Evolutionary conservation across 2,329 filamentous ascomycete species (phyloP).

Genomic region (Colletotrichum falcatum): DNA sequence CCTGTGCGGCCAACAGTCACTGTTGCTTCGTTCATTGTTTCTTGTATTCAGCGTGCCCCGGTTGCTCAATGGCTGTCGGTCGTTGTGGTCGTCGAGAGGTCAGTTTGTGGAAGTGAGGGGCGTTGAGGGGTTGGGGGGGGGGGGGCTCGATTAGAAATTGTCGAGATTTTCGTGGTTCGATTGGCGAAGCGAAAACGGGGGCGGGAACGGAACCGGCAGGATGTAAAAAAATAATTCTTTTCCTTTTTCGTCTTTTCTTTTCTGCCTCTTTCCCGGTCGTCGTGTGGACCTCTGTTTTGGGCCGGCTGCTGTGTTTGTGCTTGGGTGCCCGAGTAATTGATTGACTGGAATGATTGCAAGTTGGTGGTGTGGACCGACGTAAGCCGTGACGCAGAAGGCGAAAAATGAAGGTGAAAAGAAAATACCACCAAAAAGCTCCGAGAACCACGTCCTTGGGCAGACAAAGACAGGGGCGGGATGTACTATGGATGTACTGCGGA

Average conservation of each 20-base stretch:
- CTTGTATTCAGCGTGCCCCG: neutral
- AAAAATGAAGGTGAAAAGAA: neutral
- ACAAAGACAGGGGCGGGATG: neutral
- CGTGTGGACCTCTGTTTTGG: neutral
- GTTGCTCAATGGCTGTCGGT: neutral
- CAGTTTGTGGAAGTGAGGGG: slow-evolving; percentile 1
- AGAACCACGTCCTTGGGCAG: neutral
- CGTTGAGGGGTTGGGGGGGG: slow-evolving; percentile 3
- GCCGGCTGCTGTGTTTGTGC: neutral
- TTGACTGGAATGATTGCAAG: neutral
- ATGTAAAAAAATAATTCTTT: no score
- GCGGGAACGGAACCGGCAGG: slow-evolving; percentile 7
- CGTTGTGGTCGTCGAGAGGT: neutral
- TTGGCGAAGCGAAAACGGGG: slow-evolving; percentile 14
- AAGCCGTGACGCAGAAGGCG: slow-evolving; percentile 12
- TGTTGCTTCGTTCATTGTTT: slow-evolving; percentile 19
- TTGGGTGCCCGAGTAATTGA: neutral
- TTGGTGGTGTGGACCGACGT: slow-evolving; percentile 26
- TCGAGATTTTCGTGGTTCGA: slow-evolving; percentile 32
- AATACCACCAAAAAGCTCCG: neutral
- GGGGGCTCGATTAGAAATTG: slow-evolving; percentile 17
- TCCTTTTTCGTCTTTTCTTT: neutral
- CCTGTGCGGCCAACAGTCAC: slow-evolving; percentile 21
- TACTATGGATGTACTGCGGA: neutral
- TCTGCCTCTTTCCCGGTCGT: neutral